Percentiles rank a stretch among this genome's conserved stretches.
Conservation (phyloP, 2,329 filamentous ascomycete genomes). For the Fusarium begoniae region DNA sequence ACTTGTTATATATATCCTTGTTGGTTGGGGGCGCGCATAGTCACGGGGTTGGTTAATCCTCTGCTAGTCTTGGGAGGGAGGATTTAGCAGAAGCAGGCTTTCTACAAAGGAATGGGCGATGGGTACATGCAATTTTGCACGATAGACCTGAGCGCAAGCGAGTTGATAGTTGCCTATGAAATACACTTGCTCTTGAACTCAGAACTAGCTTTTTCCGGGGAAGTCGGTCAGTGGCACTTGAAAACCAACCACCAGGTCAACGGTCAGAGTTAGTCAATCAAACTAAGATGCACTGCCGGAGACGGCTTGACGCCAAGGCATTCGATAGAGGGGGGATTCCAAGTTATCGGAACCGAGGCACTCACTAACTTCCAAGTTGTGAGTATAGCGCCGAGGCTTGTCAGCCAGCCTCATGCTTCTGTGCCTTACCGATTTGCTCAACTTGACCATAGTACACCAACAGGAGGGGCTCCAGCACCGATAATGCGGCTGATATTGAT, state of each 20-base stretch:
- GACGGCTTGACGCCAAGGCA: constrained; percentile 7
- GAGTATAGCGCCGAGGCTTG: not conserved
- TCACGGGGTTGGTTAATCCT: constrained; percentile 7
- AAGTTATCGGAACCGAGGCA: constrained; percentile 15
- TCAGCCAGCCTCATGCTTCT: constrained; percentile 31
- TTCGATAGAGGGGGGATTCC: constrained; percentile 1
- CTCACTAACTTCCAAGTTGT: constrained; percentile 4
- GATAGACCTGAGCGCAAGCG: constrained; percentile 23
- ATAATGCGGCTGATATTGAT: constrained; percentile 15
- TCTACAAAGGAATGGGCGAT: constrained; percentile 14
- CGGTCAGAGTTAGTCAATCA: not conserved
- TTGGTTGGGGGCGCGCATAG: constrained; percentile 15
- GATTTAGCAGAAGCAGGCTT: not conserved
- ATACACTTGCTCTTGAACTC: constrained; percentile 13
- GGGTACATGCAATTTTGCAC: constrained; percentile 6
- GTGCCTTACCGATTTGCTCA: constrained; percentile 17
- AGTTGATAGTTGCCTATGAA: constrained; percentile 15
- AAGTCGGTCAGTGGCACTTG: not conserved
- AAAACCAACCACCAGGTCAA: constrained; percentile 5
- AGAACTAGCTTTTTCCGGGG: constrained; percentile 1
- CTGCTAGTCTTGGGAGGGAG: constrained; percentile 4
- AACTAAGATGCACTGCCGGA: constrained; percentile 3
- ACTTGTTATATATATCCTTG: constrained; percentile 28
- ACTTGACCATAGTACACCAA: not conserved
- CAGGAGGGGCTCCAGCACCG: not conserved